Evolutionary conservation across 148 eudicot genomes (phyloP).

Genomic region (Agrostemma githago): DNA sequence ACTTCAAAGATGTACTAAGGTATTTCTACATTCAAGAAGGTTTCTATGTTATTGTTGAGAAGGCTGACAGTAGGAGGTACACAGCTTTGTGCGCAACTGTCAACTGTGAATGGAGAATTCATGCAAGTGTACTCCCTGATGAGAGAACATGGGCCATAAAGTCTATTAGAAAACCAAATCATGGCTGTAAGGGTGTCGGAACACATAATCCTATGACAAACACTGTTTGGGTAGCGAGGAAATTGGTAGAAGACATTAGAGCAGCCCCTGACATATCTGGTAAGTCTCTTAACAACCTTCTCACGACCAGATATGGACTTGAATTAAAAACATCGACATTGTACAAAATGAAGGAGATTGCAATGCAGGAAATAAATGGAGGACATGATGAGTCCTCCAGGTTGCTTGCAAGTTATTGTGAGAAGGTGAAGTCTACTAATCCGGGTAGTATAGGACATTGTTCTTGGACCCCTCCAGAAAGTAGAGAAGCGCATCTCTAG

Average conservation of each 20-base stretch:
- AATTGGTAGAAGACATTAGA: too few relatives aligned
- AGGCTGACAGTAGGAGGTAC: background rate
- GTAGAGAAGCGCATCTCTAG: background rate
- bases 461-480: background rate
- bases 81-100: background rate
- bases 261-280: too few relatives aligned
- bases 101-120: background rate
- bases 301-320: too few relatives aligned
- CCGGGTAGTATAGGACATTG: background rate
- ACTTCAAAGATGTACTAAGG: too few relatives aligned
- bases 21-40: too few relatives aligned
- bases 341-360: too few relatives aligned
- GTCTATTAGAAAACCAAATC: background rate
- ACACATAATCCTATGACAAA: background rate
- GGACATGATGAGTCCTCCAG: background rate
- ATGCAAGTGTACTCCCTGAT: background rate
- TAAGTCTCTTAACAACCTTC: too few relatives aligned
- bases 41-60: too few relatives aligned
- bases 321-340: too few relatives aligned
- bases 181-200: too few relatives aligned
- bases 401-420: background rate
- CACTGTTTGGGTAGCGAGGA: too few relatives aligned
- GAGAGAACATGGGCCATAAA: background rate
- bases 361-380: background rate
- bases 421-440: background rate